Conservation (phyloP, 1,139 yeast genomes). For the Saccharomycopsis hybrid region DNA sequence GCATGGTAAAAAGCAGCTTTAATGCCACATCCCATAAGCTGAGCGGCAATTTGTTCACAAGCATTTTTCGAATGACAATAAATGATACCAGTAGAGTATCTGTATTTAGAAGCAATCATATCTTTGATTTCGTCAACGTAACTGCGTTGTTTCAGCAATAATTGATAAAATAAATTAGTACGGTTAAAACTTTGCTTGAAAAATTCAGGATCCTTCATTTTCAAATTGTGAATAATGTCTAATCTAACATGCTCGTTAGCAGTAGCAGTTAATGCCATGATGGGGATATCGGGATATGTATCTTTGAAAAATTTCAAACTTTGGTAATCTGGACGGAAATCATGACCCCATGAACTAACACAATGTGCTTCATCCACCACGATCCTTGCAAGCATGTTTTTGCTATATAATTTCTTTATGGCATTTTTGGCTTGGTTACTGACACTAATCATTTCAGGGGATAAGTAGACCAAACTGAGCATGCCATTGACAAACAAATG, state of each 20-base stretch:
- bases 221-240: constrained; percentile 73
- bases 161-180: constrained; percentile 76
- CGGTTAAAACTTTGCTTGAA: constrained; percentile 80
- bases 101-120: constrained; percentile 46
- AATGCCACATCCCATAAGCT: constrained; percentile 54
- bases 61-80: constrained; percentile 88
- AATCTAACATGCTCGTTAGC: constrained; percentile 87
- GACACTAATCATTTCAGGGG: constrained; percentile 92
- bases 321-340: constrained; percentile 93
- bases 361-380: constrained; percentile 99
- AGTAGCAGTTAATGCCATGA: constrained; percentile 97
- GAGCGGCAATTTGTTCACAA: constrained; percentile 75
- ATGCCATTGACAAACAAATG: constrained; percentile 58
- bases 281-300: constrained; percentile 72
- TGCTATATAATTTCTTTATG: constrained; percentile 50
- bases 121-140: constrained; percentile 57
- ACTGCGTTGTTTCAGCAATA: constrained; percentile 54
- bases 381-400: constrained; percentile 63
- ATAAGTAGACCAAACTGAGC: constrained; percentile 73
- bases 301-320: constrained; percentile 67
- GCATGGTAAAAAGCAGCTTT: constrained; percentile 83
- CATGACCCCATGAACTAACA: constrained; percentile 99
- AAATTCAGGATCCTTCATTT: constrained; percentile 29
- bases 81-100: constrained; percentile 73
- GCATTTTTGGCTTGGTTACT: constrained; percentile 65